Evolutionary conservation across 176 grass and related monocot genomes (phyloP), one percentile per base, ranked within the genome.

Genomic region (Eragrostis curvula): DNA sequence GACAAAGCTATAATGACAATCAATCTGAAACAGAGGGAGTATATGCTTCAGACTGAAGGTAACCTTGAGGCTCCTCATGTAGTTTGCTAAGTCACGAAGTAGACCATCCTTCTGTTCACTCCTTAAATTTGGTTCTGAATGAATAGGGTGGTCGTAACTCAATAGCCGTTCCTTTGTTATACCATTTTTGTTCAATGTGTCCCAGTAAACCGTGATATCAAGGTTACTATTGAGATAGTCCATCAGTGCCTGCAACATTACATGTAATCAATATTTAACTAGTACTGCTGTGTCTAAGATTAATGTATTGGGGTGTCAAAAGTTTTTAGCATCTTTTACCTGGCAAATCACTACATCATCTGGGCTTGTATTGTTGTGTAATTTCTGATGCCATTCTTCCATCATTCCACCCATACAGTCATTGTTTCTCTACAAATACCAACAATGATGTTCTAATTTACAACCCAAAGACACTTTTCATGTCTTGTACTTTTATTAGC

Each of bases 321-420:
- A 82, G 56, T 2, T 58, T 58, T 21, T 58, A 58, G 56, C 36
- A 89, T 83, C 48, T 70, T 89, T 28, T 88, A 98, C 95, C 90
- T 98, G 96, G 83, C 96, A 98, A 61, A 98, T 98, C 70, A 98
- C 82, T 43, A 95, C 90, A 86, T 98, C 96, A 91, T 98, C 96
- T 81, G 96, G 96, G 79, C 96, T 93, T 74, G 96, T 98, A 71
- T 98, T 98, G 58, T 98, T 98, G 79, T 98, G 96, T 44, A 98
- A 73, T 90, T 98, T 98, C 73, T 98, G 96, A 80, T 98, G 96
- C 96, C 96, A 98, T 84, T 98, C 96, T 77, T 98, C 96, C 90
- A 98, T 95, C 82, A 98, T 93, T 75, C 87, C 96, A 86, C 96
- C 96, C 77, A 93, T 91, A 82, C 92, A 98, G 45, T 93, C 68